Conservation (phyloP, 441 rosid genomes). For the Corymbia citriodora region DNA sequence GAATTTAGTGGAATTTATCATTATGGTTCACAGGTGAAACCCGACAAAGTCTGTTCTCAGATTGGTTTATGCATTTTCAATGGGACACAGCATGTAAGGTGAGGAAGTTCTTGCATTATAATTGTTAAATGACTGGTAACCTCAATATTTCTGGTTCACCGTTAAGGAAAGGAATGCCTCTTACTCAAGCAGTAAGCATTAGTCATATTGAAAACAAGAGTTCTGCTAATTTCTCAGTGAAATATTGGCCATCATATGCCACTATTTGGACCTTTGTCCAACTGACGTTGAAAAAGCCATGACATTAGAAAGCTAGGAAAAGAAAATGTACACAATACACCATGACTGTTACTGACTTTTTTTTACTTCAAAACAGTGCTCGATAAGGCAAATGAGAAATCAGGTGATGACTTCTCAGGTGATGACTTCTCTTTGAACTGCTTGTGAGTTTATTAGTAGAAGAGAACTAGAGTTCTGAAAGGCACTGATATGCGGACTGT, state of each 20-base stretch:
- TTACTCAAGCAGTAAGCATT: not conserved
- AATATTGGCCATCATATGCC: not conserved
- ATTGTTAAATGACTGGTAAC: not conserved
- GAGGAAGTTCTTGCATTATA: not conserved
- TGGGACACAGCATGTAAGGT: conserved; percentile 23
- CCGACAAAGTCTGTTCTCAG: conserved; percentile 49
- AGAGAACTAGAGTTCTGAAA: not conserved
- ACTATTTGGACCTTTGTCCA: not conserved
- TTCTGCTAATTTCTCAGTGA: not conserved
- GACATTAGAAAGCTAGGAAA: not conserved
- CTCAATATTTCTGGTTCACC: too few species aligned
- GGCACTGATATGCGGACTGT: not conserved
- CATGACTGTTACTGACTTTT: not conserved
- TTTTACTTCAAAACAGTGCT: conserved; percentile 20
- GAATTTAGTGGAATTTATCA: not conserved
- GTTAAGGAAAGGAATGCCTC: not conserved
- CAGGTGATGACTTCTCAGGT: conserved; percentile 7
- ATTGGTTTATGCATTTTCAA: conserved; percentile 45
- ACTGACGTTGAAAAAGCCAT: not conserved
- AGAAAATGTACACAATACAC: not conserved
- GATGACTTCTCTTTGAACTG: not conserved
- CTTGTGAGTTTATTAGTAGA: not conserved
- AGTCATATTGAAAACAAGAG: not conserved
- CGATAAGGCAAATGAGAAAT: conserved; percentile 22
- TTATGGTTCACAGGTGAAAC: conserved; percentile 35